Base-by-base conservation (phyloP, 2,329 filamentous ascomycete species). In the Onygena corvina region DNA sequence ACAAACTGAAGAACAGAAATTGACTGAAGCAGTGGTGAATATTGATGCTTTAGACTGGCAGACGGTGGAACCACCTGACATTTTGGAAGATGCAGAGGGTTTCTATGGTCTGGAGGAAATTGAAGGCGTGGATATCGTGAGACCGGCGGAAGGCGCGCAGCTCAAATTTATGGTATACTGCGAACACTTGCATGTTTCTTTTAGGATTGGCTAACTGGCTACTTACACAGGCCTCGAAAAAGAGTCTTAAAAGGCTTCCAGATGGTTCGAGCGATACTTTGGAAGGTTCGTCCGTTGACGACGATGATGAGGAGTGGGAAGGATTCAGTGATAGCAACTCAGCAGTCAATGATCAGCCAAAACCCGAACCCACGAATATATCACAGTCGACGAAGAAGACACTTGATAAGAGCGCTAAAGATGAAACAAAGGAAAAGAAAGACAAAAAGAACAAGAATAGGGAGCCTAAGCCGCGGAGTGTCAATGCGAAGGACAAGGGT, bases 21-120 rank as follows among this genome's bases (percentile, higher is more conserved):
- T 48, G 46, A 53, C 46, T 56, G 57, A 51, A 57, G 58, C 57
- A 31, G 44, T 63, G 31, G 58, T 69, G 46, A 59, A 58, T 20
- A 53, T 76, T 29, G 72, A 80, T 52, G 69, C 76, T 33, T 67
- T 83, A 50, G 67, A 71, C 59, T 84, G 80, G 80, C 76, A 75
- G 53, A 72, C 79, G 16, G 79, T 92, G 2, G 62, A 70, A 30
- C 70, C 83, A 58, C 86, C 86, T 4, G 84, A 89, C 60, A 80
- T 84, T 61, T 73, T 89, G 58, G 81, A 90, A 40, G 86, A 95
- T 67, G 86, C 86, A n/a, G 88, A 93, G 55, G 92, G 92, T 0
- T 95, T 98, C 64, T 93, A 83, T 59, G 88, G 86, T 0, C 70
- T 98, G 1, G 88, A 98, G 60, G 89, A 96, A 60, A 83, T 96